Evolutionary conservation across 805 yeast species (phyloP), one percentile per base, ranked within the genome.

Genomic region (Kuraishia hungarica): DNA sequence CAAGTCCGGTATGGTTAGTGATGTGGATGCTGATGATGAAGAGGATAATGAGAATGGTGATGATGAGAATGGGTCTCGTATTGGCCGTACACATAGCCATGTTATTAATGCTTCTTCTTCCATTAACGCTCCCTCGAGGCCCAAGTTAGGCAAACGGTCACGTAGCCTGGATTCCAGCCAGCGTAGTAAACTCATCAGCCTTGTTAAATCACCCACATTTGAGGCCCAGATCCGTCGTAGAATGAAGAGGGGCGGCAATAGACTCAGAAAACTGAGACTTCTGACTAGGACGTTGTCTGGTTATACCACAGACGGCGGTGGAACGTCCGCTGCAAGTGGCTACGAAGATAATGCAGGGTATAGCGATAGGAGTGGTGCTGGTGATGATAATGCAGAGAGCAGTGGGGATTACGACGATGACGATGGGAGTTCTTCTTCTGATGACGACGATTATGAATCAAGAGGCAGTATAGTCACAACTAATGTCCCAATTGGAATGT

Each of bases 181-280:
- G 19, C 60, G 57, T 50, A 57, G 54, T 50, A 51, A 53, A 6
- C 50, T 52, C 5, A 56, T 55, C 46, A 35, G 48, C 35, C 47
- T 64, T 19, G 58, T 58, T n/a, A 74, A 68, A 53, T 71, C 82
- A 1, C 78, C 82, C n/a, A 77, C 82, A 2, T 77, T 79, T 59
- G 83, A 79, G 54, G 73, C 66, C 52, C 60, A 72, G 61, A 66
- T 74, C 22, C 70, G 67, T 24, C 50, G 29, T 48, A 48, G 19
- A 55, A 51, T 35, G 43, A 35, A 35, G 43, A 10, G 43, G 3
- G 43, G 43, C 3, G 43, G 43, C 17, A 35, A 35, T 35, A 35
- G 43, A 15, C 43, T 35, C 17, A 35, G 43, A 35, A 35, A 35
- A 13, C 43, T 35, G n/a, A 35, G 43, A 13, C 43, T 7, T 3